Evolutionary conservation across 2,329 filamentous ascomycete genomes (phyloP).

Genomic region (Claviceps sp.): DNA sequence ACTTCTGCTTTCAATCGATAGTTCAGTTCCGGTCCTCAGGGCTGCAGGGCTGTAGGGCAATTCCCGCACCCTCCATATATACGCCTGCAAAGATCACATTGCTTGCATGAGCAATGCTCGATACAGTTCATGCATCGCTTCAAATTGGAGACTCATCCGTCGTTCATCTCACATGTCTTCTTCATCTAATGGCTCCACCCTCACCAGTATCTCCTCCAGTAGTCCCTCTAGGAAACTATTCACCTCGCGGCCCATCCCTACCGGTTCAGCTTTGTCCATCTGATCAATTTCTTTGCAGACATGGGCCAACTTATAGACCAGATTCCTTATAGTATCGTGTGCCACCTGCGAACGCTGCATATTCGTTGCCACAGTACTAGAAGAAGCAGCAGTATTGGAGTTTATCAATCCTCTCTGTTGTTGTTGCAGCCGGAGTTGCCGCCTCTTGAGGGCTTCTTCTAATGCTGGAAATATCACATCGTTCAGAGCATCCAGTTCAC

Average conservation of each 20-base stretch:
- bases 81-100: not conserved
- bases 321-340: conserved; percentile 68
- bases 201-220: conserved; percentile 82
- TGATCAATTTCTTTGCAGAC: conserved; percentile 84
- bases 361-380: conserved; percentile 39
- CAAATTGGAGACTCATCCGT: not conserved
- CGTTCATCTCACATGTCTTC: conserved; percentile 29
- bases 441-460: conserved; percentile 76
- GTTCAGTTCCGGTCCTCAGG: too few species aligned
- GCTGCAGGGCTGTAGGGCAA: too few species aligned
- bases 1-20: too few species aligned
- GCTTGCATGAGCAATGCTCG: not conserved
- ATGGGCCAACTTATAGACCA: conserved; percentile 71
- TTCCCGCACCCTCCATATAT: too few species aligned
- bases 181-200: conserved; percentile 79
- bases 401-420: conserved; percentile 23
- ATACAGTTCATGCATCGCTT: not conserved
- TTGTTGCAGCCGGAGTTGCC: conserved; percentile 49
- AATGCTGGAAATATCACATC: conserved; percentile 89
- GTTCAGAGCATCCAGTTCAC: conserved; percentile 72
- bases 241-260: conserved; percentile 88
- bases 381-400: conserved; percentile 9
- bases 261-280: conserved; percentile 72
- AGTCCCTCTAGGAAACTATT: conserved; percentile 82
- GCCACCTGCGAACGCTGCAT: conserved; percentile 56